These are phyloP conservation scores for Camelina sativa DNA, from an alignment of 345 rosid species.

Conservation along the genomic window DNA sequence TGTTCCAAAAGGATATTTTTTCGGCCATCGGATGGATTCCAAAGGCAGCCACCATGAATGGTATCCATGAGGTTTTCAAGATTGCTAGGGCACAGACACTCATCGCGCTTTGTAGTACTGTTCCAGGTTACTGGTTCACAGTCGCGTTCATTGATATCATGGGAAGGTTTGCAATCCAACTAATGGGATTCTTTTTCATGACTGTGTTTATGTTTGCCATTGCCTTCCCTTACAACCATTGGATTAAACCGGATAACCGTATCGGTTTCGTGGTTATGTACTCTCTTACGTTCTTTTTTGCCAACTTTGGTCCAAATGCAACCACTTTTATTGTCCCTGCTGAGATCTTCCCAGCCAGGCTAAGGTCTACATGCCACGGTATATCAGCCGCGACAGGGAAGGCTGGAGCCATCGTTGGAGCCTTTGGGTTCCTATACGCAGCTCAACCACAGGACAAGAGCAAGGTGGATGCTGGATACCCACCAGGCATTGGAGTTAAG, in stretches of 20 bases:
- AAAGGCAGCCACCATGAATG: conserved; percentile 65
- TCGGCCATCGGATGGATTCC: conserved; percentile 76
- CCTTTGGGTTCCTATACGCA: conserved; percentile 69
- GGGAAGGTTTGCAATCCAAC: conserved; percentile 65
- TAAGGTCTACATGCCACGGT: conserved; percentile 82
- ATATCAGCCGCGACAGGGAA: conserved; percentile 77
- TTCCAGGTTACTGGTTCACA: conserved; percentile 77
- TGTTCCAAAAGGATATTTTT: conserved; percentile 75
- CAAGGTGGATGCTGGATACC: conserved; percentile 63
- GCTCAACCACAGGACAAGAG: conserved; percentile 47
- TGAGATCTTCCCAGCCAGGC: conserved; percentile 75
- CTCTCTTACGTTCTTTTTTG: conserved; percentile 72
- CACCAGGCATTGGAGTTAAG: conserved; percentile 55
- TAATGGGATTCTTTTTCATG: conserved; percentile 79
- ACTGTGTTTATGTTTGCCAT: conserved; percentile 73
- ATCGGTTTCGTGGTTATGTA: conserved; percentile 67
- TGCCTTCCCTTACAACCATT: conserved; percentile 76
- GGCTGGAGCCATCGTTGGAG: conserved; percentile 75
- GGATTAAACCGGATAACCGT: conserved; percentile 55
- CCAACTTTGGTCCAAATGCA: conserved; percentile 81
- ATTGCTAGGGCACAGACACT: conserved; percentile 73
- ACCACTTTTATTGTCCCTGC: conserved; percentile 77
- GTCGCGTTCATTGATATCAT: conserved; percentile 62
- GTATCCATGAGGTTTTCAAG: conserved; percentile 57
- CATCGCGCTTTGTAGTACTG: conserved; percentile 70